Conservation (phyloP, 1,139 yeast species). For the Zygosaccharomyces pseudobailii region DNA sequence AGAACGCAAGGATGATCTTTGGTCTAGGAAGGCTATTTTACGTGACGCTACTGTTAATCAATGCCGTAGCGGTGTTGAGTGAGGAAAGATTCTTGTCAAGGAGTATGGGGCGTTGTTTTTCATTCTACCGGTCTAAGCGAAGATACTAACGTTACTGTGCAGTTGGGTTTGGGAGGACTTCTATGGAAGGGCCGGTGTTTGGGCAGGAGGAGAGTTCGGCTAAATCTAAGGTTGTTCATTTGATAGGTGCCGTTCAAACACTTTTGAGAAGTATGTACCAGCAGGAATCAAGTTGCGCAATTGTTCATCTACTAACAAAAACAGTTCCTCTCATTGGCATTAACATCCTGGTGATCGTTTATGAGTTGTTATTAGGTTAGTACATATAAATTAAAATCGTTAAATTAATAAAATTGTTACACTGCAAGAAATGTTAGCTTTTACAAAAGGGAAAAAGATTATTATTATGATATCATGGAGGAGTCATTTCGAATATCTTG, state of each 20-base stretch:
- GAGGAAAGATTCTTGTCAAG: conserved; percentile 79
- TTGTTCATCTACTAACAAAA: conserved; percentile 15
- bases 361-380: conserved; percentile 71
- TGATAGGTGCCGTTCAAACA: conserved; percentile 72
- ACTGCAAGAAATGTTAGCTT: conserved; percentile 1
- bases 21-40: conserved; percentile 69
- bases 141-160: not conserved
- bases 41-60: conserved; percentile 60
- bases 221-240: conserved; percentile 53
- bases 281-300: not conserved
- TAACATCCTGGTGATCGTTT: conserved; percentile 61
- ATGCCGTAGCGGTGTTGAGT: conserved; percentile 73
- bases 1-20: conserved; percentile 43
- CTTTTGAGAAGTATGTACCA: conserved; percentile 53
- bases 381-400: not conserved
- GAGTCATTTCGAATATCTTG: conserved; percentile 8
- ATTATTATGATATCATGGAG: not conserved
- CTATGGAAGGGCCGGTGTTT: conserved; percentile 38
- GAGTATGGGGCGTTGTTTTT: conserved; percentile 39
- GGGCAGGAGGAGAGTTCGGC: conserved; percentile 44
- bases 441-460: not conserved
- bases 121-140: not conserved
- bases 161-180: conserved; percentile 48
- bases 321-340: conserved; percentile 64
- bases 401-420: not conserved